Evolutionary conservation across 768 basidiomycete species (phyloP), one percentile per base, ranked within the genome.

Genomic region (Holtermannia corniformis): DNA sequence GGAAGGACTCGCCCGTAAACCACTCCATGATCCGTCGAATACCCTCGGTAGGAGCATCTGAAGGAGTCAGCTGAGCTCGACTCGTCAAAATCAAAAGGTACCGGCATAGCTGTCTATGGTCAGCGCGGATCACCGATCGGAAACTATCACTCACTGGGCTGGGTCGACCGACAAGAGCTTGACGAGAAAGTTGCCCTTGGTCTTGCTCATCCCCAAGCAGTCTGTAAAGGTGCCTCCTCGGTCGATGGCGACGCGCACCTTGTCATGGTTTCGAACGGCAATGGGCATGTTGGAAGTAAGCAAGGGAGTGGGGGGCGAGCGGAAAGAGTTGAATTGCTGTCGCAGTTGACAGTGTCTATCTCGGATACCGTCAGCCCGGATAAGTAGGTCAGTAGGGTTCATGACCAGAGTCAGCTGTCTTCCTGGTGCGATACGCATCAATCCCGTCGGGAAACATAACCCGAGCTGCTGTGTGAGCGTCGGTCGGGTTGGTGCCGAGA

Each of bases 11-110:
- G 1, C 83, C 83, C 0, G 83, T 85, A 1, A 84, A 81, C 16
- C 77, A 76, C 72, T 92, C 88, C 5, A 95, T 71, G 3, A 93
- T 80, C 12, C 91, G 78, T 16, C 91, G 77, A 55, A 92, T 88
- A 1, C 89, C 91, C 71, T 95, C 91, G 0, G 88, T 90, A 0
- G 91, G 90, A 1, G 91, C 91, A 75, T 95, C 91, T 3, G 74
- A 72, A 70, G 93, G 93, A 27, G 51, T 55, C 16, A 72, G 75
- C 1, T 83, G 80, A 72, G 91, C 90, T 71, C 87, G 85, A 0
- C 85, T 88, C 44, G 91, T 20, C 20, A 5, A n/a, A 43, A 10
- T 26, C 27, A 7, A 41, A 1, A n/a, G n/a, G n/a, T n/a, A n/a
- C n/a, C n/a, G n/a, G n/a, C n/a, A n/a, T n/a, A n/a, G n/a, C n/a